A percentile compares a stretch with the other conserved stretches of the same genome.
Evolutionary conservation across 495 filamentous ascomycete species (phyloP).

Genomic region (Platismatia glauca): DNA sequence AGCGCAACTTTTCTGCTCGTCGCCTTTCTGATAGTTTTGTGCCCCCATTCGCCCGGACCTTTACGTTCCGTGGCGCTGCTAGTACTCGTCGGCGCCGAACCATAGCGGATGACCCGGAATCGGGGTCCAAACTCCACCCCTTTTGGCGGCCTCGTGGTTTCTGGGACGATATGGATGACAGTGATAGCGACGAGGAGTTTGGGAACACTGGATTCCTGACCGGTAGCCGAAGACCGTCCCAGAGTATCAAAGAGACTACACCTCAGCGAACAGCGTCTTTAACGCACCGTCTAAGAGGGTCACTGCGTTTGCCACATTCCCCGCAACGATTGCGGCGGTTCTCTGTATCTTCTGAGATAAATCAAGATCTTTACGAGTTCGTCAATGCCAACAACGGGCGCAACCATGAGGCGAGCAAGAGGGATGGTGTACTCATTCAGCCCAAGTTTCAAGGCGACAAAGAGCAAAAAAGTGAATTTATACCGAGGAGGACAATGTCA

Average conservation of each 20-base stretch:
- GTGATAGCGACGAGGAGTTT: conserved; percentile 37
- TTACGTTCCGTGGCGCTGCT: conserved; percentile 34
- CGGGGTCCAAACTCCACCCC: conserved; percentile 55
- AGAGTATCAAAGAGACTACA: conserved; percentile 4
- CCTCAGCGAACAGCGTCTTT: conserved; percentile 16
- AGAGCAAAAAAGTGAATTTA: not conserved
- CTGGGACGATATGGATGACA: conserved; percentile 54
- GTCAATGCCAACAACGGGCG: conserved; percentile 24
- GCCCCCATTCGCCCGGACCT: conserved; percentile 32
- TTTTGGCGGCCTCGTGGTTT: conserved; percentile 73
- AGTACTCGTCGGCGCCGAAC: conserved; percentile 35
- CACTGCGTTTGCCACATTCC: conserved; percentile 42
- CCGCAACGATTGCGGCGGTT: conserved; percentile 19
- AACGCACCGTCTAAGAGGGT: conserved; percentile 34
- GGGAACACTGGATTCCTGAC: conserved; percentile 28
- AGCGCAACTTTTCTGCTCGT: conserved; percentile 48
- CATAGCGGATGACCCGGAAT: conserved; percentile 34
- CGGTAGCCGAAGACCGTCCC: conserved; percentile 27
- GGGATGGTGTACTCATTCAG: conserved; percentile 17
- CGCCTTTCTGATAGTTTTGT: conserved; percentile 45
- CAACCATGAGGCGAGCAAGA: conserved; percentile 30
- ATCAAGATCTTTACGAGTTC: conserved; percentile 22
- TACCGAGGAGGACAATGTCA: not conserved
- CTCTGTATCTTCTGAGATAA: not conserved
- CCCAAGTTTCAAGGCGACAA: not conserved